Conservation (phyloP, 2,329 filamentous ascomycete genomes). For the Colletotrichum eleusines region DNA sequence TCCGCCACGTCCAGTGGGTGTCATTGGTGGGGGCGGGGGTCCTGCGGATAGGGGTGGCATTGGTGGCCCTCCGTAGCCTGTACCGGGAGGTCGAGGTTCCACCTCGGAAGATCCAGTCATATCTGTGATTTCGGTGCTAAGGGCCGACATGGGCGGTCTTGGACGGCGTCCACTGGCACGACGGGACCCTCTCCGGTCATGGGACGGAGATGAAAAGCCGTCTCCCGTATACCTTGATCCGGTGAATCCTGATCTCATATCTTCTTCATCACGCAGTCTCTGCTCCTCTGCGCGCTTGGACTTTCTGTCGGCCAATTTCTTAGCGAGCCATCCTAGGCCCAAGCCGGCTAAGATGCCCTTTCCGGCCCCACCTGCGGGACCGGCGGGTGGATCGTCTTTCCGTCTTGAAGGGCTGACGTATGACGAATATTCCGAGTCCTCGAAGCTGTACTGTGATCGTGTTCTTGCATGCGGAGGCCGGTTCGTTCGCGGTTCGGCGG, state of each 20-base stretch:
- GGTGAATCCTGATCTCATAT: slow-evolving; percentile 69
- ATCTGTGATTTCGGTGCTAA: slow-evolving; percentile 41
- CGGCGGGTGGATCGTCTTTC: slow-evolving; percentile 57
- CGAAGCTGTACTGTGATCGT: slow-evolving; percentile 58
- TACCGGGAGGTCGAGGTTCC: slow-evolving; percentile 53
- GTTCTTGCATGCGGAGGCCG: slow-evolving; percentile 60
- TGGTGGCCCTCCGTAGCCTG: slow-evolving; percentile 49
- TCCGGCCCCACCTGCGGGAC: slow-evolving; percentile 60
- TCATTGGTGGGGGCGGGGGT: slow-evolving; percentile 48
- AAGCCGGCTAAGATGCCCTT: slow-evolving; percentile 71
- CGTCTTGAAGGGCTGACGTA: slow-evolving; percentile 73
- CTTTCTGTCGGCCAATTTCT: slow-evolving; percentile 70
- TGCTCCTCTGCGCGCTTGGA: slow-evolving; percentile 62
- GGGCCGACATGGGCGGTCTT: slow-evolving; percentile 44
- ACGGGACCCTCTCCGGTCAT: slow-evolving; percentile 44
- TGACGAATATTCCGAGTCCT: slow-evolving; percentile 70
- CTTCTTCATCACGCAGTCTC: slow-evolving; percentile 61
- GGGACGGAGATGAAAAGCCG: slow-evolving; percentile 64
- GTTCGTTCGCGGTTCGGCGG: slow-evolving; percentile 59
- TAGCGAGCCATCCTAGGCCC: slow-evolving; percentile 77
- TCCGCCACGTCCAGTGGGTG: slow-evolving; percentile 54
- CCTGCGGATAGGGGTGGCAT: slow-evolving; percentile 53
- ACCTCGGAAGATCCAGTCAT: slow-evolving; percentile 54
- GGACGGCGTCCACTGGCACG: slow-evolving; percentile 46
- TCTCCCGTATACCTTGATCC: slow-evolving; percentile 78